Evolutionary conservation across 768 basidiomycete species (phyloP).

Genomic region (Asterophora lycoperdoides): DNA sequence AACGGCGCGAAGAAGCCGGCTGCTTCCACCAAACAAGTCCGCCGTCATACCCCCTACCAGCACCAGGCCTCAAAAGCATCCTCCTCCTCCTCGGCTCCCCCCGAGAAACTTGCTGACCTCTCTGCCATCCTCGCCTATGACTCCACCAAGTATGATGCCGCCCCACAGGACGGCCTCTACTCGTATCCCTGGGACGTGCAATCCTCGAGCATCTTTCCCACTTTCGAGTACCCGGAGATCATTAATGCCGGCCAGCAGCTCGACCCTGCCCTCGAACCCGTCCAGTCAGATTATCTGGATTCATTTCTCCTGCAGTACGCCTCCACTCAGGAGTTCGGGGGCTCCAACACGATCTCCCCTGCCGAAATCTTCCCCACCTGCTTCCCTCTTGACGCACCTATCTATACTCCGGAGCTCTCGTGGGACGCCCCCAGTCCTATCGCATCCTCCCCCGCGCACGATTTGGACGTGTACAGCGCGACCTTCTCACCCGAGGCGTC

Average conservation of each 20-base stretch:
- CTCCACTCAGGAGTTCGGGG: not conserved
- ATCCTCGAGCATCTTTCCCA: not conserved
- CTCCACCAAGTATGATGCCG: not conserved
- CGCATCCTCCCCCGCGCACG: not conserved
- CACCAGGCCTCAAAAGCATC: not conserved
- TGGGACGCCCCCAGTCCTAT: not conserved
- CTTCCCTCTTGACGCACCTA: not conserved
- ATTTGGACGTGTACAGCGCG: not conserved
- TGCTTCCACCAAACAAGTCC: not conserved
- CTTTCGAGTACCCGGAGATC: not conserved
- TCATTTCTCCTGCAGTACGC: not conserved
- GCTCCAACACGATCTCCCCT: not conserved
- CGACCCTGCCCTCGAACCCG: not conserved
- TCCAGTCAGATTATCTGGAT: not conserved
- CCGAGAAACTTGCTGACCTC: not conserved
- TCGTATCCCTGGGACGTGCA: slow-evolving; percentile 7
- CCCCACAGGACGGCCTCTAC: not conserved
- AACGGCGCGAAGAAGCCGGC: slow-evolving; percentile 1
- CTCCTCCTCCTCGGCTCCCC: not conserved
- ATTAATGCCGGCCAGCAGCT: not conserved
- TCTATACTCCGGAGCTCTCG: not conserved
- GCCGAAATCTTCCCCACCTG: not conserved
- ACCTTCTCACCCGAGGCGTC: not conserved
- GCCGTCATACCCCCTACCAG: slow-evolving; percentile 9
- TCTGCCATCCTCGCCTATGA: not conserved